A percentile compares a stretch with the other conserved stretches of the same genome.
These are phyloP conservation scores for Candida adriatica DNA, from an alignment of 805 yeast species.

Conservation along the genomic window DNA sequence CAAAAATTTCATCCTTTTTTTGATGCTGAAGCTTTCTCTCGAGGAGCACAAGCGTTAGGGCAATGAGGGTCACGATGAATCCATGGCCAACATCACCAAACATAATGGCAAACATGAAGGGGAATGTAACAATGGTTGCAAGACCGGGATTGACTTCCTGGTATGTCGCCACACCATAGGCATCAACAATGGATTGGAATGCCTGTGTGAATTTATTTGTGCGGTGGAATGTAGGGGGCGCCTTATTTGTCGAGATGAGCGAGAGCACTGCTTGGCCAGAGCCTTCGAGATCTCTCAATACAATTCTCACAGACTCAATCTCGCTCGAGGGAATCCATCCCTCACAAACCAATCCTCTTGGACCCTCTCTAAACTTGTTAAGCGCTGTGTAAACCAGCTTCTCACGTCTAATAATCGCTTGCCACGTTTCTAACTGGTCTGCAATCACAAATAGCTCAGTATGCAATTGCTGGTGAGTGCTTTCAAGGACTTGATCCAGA, in stretches of 20 bases:
- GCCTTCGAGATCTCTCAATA: constrained; percentile 48
- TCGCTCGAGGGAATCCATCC: constrained; percentile 94
- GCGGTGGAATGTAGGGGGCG: constrained; percentile 92
- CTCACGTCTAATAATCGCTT: constrained; percentile 62
- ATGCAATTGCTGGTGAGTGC: constrained; percentile 61
- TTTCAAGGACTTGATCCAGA: constrained; percentile 51
- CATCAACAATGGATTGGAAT: constrained; percentile 89
- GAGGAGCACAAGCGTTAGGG: constrained; percentile 59
- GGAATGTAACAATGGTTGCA: constrained; percentile 92
- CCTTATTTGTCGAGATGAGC: constrained; percentile 57
- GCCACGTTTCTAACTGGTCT: constrained; percentile 70
- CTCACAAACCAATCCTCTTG: constrained; percentile 87
- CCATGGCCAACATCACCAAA: constrained; percentile 99
- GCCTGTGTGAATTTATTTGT: constrained; percentile 92
- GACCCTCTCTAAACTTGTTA: constrained; percentile 75
- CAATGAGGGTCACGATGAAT: constrained; percentile 69
- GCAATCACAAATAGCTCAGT: constrained; percentile 78
- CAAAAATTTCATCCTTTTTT: constrained; percentile 88
- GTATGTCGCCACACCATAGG: constrained; percentile 90
- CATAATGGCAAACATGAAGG: constrained; percentile 98
- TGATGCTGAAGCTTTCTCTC: constrained; percentile 64
- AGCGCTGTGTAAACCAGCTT: constrained; percentile 74
- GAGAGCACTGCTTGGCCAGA: constrained; percentile 34
- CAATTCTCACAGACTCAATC: constrained; percentile 52
- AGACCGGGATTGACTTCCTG: constrained; percentile 95